These are phyloP conservation scores for Physcomitrium patens DNA, from an alignment of 225 moss, liverwort and hornwort genomes.

Conservation along the genomic window DNA sequence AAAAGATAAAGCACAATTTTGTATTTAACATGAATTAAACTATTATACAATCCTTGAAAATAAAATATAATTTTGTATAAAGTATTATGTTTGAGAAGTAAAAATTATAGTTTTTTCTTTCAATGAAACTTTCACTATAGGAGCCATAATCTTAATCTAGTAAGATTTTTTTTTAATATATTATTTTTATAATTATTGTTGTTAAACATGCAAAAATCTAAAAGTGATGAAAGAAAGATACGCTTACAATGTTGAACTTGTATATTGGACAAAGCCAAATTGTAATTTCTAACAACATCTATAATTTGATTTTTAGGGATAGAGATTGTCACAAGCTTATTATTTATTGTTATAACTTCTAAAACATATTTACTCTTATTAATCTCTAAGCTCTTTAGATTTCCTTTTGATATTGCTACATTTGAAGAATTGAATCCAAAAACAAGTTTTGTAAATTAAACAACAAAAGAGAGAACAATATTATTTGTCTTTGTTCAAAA, in stretches of 20 bases:
- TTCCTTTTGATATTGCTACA: slow-evolving; percentile 66
- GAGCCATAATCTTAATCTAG: not conserved
- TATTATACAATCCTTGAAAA: too few relatives aligned
- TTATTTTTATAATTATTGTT: not conserved
- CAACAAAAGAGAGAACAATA: slow-evolving; percentile 51
- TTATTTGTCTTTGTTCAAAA: slow-evolving; percentile 72
- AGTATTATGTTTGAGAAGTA: too few relatives aligned
- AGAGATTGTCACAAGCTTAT: slow-evolving; percentile 53
- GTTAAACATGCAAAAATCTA: not conserved
- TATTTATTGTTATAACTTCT: slow-evolving; percentile 57
- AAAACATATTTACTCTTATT: slow-evolving; percentile 68
- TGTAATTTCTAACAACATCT: slow-evolving; percentile 73
- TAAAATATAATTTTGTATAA: too few relatives aligned
- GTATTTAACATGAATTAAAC: too few relatives aligned
- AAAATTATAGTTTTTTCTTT: too few relatives aligned
- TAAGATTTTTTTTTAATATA: not conserved
- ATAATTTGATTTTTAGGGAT: slow-evolving; percentile 56
- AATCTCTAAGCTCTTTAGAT: slow-evolving; percentile 70
- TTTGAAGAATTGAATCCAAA: slow-evolving; percentile 66
- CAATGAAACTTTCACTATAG: too few relatives aligned
- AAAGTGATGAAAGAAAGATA: slow-evolving; percentile 16
- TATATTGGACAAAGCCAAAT: slow-evolving; percentile 61
- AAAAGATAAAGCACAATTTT: too few relatives aligned
- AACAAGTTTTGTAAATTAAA: slow-evolving; percentile 78
- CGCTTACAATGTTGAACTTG: slow-evolving; percentile 82